Evolutionary conservation across 371 early-diverging fungal species (phyloP).

Genomic region (Paraphysoderma sedebokerense): DNA sequence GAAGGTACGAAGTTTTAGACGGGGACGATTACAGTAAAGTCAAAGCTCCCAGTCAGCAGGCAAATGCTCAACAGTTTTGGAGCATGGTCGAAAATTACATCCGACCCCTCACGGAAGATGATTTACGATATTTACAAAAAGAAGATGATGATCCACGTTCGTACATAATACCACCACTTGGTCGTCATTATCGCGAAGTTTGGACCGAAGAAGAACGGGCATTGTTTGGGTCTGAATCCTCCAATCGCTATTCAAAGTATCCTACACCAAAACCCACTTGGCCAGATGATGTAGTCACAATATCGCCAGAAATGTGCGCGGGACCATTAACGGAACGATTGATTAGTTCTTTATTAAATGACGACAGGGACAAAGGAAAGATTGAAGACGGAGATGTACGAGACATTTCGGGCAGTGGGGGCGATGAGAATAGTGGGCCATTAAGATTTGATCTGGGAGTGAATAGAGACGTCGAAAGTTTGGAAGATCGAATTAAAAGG

Average conservation of each 20-base stretch:
- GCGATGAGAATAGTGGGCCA: too few species aligned
- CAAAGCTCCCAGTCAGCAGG: conserved; percentile 56
- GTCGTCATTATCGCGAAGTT: conserved; percentile 48
- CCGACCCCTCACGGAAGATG: conserved; percentile 55
- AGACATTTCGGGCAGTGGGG: too few species aligned
- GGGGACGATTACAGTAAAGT: too few species aligned
- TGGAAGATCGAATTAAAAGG: too few species aligned
- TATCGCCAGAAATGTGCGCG: conserved; percentile 29
- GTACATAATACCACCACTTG: conserved; percentile 54
- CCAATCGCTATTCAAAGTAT: conserved; percentile 9
- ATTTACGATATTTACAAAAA: conserved; percentile 43
- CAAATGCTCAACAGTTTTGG: conserved; percentile 65
- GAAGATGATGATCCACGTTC: conserved; percentile 52
- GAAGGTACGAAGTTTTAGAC: too few species aligned
- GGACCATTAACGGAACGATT: conserved; percentile 57
- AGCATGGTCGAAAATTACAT: conserved; percentile 67
- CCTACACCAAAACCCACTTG: conserved; percentile 18
- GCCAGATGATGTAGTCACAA: conserved; percentile 35
- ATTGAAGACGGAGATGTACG: too few species aligned
- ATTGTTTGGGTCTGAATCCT: conserved; percentile 10
- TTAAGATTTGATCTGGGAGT: too few species aligned
- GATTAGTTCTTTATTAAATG: conserved; percentile 44
- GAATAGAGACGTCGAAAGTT: too few species aligned
- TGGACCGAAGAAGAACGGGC: conserved; percentile 69
- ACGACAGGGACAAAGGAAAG: conserved; percentile 48